These are phyloP conservation scores for Glebionis coronaria DNA, from an alignment of 129 eudicot genomes.

Conservation along the genomic window DNA sequence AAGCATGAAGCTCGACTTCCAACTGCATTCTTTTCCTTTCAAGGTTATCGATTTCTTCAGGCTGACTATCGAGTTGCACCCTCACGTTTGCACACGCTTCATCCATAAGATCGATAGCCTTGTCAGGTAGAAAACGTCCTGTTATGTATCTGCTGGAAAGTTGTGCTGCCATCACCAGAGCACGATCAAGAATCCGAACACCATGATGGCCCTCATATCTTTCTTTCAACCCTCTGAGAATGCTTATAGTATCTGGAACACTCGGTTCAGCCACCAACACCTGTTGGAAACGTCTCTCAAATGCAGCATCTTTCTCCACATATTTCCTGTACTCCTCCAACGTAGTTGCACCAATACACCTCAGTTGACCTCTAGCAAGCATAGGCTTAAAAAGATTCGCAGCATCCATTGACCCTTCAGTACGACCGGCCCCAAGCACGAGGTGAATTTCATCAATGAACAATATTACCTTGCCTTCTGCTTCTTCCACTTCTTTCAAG, in stretches of 20 bases:
- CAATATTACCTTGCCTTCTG: conserved; percentile 95
- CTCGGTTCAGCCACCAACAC: conserved; percentile 97
- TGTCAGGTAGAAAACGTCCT: conserved; percentile 84
- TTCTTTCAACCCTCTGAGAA: conserved; percentile 90
- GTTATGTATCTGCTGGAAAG: conserved; percentile 82
- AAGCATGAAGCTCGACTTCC: conserved; percentile 93
- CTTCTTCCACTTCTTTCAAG: conserved; percentile 92
- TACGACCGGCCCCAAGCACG: conserved; percentile 87
- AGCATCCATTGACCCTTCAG: conserved; percentile 99
- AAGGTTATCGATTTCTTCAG: too few species aligned
- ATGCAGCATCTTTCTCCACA: too few species aligned
- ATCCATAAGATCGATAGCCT: too few species aligned
- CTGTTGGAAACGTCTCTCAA: too few species aligned
- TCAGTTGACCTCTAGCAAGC: too few species aligned
- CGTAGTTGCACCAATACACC: too few species aligned
- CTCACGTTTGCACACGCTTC: too few species aligned
- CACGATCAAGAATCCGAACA: conserved; percentile 90
- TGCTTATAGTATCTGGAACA: too few species aligned
- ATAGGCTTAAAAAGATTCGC: too few species aligned
- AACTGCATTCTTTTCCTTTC: conserved; percentile 79
- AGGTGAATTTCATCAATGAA: too few species aligned
- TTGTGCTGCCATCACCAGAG: conserved; percentile 83
- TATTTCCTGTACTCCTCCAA: too few species aligned
- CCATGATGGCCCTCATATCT: conserved; percentile 98
- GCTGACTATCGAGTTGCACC: too few species aligned